Evolutionary conservation across 2,329 filamentous ascomycete species (phyloP), one percentile per base, ranked within the genome.

Genomic region (Penicillium sp.): DNA sequence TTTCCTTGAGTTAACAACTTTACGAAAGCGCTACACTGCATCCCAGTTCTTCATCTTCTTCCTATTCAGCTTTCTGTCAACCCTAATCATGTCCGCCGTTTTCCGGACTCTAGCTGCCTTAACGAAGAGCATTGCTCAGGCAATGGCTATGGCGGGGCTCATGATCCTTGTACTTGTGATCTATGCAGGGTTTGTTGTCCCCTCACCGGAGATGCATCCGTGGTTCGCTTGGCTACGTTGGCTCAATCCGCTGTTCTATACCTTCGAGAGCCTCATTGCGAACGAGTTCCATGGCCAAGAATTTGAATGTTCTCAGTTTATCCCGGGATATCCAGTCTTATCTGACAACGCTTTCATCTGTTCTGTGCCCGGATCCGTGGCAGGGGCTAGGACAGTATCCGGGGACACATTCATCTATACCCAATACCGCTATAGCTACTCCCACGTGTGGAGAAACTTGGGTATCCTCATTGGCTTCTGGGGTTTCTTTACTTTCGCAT

Each of bases 221-320:
- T 90, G 88, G 88, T 84, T 89, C 41, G 81, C 84, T 4, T 90
- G 88, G 87, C 82, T 90, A 34, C 84, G 83, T 49, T 89, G 83
- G 76, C 76, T 89, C 17, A 89, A 90, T 57, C 88, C 88, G 0
- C 74, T 90, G 2, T 81, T 81, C 25, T 91, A 90, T 69, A 83
- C 83, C 2, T 90, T 88, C 54, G 88, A 90, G 68, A 82, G 81
- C 0, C 76, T 89, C 11, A 68, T 84, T 47, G 74, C 79, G 20
- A 84, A 83, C 58, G 83, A 85, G 70, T 89, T 90, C 65, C 83
- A 85, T 60, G 80, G 82, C 4, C 81, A 79, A 1, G 66, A 80
- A 0, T 88, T 87, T 50, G 73, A 76, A 1, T 92, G 90, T 62
- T 81, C 83, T 0, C 65, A 71, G 5, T 76, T 75, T 34, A 71